phyloP scores from a whole-genome alignment of 129 eudicot species.

The Centrapalus pauciflorus region DNA sequence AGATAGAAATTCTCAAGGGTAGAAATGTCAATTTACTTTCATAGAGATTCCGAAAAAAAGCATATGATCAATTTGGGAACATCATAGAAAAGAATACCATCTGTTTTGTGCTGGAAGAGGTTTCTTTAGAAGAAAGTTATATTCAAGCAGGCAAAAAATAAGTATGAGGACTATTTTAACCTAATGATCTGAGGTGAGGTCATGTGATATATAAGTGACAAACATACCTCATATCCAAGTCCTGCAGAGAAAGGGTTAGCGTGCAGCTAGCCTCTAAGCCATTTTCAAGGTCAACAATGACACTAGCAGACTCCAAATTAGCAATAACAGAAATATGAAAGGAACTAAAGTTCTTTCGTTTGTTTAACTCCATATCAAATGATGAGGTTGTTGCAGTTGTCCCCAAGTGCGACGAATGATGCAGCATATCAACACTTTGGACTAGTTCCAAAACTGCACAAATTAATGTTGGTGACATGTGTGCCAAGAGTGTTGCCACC shows the following conservation, averaged over 20 bases:
- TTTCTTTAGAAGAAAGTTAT: neutral
- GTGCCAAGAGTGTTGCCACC: constrained; percentile 42
- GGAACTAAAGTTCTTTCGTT: constrained; percentile 3
- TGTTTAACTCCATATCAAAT: constrained; percentile 13
- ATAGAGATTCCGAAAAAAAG: too few species aligned
- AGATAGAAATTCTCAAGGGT: neutral
- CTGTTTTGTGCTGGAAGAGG: neutral
- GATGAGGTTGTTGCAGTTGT: constrained; percentile 7
- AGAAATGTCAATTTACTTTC: constrained; percentile 1
- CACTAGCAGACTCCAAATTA: constrained; percentile 41
- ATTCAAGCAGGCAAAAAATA: neutral
- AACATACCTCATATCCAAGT: constrained; percentile 52
- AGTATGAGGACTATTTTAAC: neutral
- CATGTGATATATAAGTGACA: neutral
- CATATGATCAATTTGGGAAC: too few species aligned
- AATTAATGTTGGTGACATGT: constrained; percentile 58
- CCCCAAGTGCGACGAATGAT: constrained; percentile 18
- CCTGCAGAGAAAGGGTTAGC: constrained; percentile 46
- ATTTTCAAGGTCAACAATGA: constrained; percentile 68
- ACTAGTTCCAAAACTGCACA: constrained; percentile 45
- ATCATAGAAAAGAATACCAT: neutral
- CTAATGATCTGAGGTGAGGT: neutral
- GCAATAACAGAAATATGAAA: constrained; percentile 44
- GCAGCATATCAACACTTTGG: constrained; percentile 30
- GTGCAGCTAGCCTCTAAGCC: constrained; percentile 49